Percentiles rank a stretch among this genome's conserved stretches.
Evolutionary conservation across 371 early-diverging fungal species (phyloP).

Genomic region (Apophysomyces ossiformis): DNA sequence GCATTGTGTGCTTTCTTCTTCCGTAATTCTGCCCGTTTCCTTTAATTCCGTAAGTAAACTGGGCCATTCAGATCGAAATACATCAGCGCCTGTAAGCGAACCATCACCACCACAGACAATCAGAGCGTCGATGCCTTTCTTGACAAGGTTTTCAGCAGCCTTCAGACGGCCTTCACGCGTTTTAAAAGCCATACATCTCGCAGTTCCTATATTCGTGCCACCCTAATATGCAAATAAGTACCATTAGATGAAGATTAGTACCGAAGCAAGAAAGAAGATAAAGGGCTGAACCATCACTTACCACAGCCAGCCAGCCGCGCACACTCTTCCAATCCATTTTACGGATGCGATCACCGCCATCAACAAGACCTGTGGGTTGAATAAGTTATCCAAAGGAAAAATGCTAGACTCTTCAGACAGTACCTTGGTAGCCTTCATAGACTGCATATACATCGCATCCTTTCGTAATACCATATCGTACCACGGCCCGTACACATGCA

Average conservation of each 20-base stretch:
- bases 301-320: constrained; percentile 79
- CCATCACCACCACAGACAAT: constrained; percentile 99
- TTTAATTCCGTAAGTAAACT: constrained; percentile 81
- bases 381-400: background rate
- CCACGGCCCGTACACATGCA: constrained; percentile 93
- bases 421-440: constrained; percentile 97
- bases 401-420: background rate
- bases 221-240: constrained; percentile 57
- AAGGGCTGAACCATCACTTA: constrained; percentile 39
- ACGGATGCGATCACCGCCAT: constrained; percentile 90
- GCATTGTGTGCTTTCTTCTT: constrained; percentile 58
- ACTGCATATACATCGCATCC: constrained; percentile 91
- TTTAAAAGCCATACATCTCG: constrained; percentile 90
- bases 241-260: background rate
- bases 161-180: constrained; percentile 87
- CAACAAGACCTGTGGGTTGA: constrained; percentile 73
- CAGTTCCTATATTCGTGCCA: constrained; percentile 98
- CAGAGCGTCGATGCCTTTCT: constrained; percentile 93
- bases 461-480: constrained; percentile 85
- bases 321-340: constrained; percentile 93
- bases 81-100: constrained; percentile 96
- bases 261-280: background rate
- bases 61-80: constrained; percentile 93
- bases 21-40: constrained; percentile 57
- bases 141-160: constrained; percentile 89